Conservation (phyloP, 306 rosid species). For the Fragaria ananassa region DNA sequence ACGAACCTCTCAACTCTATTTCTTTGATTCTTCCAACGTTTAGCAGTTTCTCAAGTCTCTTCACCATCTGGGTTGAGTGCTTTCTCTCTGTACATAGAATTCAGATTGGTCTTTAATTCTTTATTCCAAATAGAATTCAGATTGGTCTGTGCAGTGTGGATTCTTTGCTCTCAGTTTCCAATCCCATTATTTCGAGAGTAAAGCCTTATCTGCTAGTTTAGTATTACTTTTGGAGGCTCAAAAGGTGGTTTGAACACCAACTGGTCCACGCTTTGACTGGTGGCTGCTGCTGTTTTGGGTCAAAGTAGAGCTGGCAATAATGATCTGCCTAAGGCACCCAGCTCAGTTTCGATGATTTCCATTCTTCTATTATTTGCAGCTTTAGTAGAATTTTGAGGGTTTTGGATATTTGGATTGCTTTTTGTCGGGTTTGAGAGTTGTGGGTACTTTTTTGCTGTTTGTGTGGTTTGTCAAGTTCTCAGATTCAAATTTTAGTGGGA, state of each 20-base stretch:
- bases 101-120: background rate
- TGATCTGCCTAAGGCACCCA: background rate
- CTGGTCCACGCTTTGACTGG: slow-evolving; percentile 22
- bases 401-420: slow-evolving; percentile 9
- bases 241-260: slow-evolving; percentile 9
- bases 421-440: slow-evolving; percentile 11
- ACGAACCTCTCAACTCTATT: background rate
- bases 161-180: slow-evolving; percentile 2
- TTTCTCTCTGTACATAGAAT: background rate
- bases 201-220: background rate
- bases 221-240: background rate
- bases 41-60: background rate
- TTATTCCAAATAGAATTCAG: background rate
- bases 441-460: slow-evolving; percentile 3
- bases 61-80: background rate
- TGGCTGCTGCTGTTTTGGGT: background rate
- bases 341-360: background rate
- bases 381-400: background rate
- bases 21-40: background rate
- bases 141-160: background rate
- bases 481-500: background rate
- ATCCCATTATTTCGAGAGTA: too few species aligned
- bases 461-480: slow-evolving; percentile 4
- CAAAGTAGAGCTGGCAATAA: slow-evolving; percentile 12
- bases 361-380: background rate